These are phyloP conservation scores for Zea luxurians DNA, from an alignment of 176 grass and related monocot genomes.

Conservation along the genomic window DNA sequence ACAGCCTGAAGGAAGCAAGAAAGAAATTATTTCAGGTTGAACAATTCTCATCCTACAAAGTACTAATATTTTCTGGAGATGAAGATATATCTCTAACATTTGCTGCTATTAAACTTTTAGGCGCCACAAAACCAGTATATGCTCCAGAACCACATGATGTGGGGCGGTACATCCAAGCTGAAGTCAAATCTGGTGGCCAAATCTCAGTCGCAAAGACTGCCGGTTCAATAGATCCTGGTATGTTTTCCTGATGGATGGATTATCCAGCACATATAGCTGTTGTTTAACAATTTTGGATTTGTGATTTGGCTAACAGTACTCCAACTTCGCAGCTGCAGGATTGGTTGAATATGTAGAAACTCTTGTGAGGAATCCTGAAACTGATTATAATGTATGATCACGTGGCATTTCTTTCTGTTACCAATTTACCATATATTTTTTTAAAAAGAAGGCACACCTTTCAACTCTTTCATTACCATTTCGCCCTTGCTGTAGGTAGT, in stretches of 20 bases:
- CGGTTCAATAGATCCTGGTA: constrained; percentile 68
- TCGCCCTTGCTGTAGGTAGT: constrained; percentile 48
- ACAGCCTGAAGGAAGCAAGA: constrained; percentile 54
- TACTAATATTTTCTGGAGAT: background rate
- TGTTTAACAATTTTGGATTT: constrained; percentile 18
- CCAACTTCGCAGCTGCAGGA: constrained; percentile 61
- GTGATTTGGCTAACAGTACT: constrained; percentile 25
- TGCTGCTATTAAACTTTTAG: constrained; percentile 40
- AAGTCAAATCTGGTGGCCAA: constrained; percentile 50
- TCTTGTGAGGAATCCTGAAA: constrained; percentile 70
- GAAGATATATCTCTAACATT: background rate
- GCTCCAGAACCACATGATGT: constrained; percentile 81
- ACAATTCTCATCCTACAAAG: background rate
- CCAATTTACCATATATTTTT: background rate
- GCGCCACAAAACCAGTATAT: constrained; percentile 68
- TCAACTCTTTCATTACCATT: background rate
- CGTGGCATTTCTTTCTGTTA: background rate
- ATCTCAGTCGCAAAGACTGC: constrained; percentile 39
- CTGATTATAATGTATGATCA: constrained; percentile 69
- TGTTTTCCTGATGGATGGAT: constrained; percentile 19
- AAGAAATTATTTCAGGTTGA: constrained; percentile 77
- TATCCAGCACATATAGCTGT: constrained; percentile 2
- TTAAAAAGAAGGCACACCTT: background rate
- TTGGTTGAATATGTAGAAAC: constrained; percentile 60
- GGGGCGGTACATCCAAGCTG: constrained; percentile 62